Base-by-base conservation (phyloP, 2,329 filamentous ascomycete genomes). In the Ophiostoma australiae region DNA sequence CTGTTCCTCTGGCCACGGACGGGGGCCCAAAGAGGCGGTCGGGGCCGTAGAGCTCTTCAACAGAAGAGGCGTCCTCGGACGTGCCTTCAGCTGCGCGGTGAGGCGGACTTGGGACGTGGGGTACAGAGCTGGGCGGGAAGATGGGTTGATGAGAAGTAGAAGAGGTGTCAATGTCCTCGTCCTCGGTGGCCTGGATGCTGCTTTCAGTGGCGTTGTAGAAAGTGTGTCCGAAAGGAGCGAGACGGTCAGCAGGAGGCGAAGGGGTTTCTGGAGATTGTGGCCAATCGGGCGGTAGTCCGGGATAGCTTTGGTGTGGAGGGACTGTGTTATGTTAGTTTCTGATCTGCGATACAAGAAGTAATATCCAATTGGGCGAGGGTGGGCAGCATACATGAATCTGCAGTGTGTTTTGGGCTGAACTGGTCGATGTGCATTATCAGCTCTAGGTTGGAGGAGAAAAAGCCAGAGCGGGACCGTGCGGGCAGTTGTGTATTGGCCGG, bases 1-100 rank as follows among this genome's bases (percentile, higher is more conserved):
- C 44, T 48, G 17, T 48, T 48, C 35, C 37, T 27, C 65, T 67
- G 11, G 65, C 37, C 37, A 33, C 66, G 23, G 39, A 73, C 48
- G 77, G 78, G 35, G 79, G 78, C 5, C 78, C 78, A 74, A 78
- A 80, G 17, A 81, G 77, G 70, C 80, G 79, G 66, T 83, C 80
- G 7, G 81, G 80, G 3, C 81, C 82, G 78, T 84, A 82, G 39
- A 82, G 77, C 72, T 84, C 82, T 68, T 79, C 73, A 37, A 84
- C 81, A 65, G 79, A 74, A 33, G 78, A 74, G 27, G 76, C 39
- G 6, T 31, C 65, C 6, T 37, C 76, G 8, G 76, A 76, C 17
- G 78, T 76, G 39, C 79, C 4, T n/a, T 68, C 68, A 11, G 35
- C 55, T 5, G 65, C 17, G n/a, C 48, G 15, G 1, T 44, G 78